phyloP scores from a whole-genome alignment of 495 filamentous ascomycete species.

The Amphirosellinia nigrospora region DNA sequence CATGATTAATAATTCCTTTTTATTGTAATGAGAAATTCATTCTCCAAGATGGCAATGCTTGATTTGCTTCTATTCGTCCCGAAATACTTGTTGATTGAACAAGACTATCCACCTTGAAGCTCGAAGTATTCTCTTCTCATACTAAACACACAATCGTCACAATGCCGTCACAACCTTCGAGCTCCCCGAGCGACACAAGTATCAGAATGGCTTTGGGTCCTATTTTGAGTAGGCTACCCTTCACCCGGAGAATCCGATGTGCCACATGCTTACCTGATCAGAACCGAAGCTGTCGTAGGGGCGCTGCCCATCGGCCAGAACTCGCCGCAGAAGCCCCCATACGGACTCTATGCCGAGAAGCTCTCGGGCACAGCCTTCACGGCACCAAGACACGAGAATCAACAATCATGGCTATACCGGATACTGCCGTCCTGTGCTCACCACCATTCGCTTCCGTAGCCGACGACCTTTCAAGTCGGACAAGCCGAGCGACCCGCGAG shows the following conservation, averaged over 20 bases:
- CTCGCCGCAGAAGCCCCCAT: conserved; percentile 84
- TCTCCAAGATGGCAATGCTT: neutral
- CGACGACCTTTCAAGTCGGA: conserved; percentile 30
- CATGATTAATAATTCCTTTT: neutral
- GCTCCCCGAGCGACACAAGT: conserved; percentile 66
- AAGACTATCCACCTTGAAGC: neutral
- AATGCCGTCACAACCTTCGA: conserved; percentile 65
- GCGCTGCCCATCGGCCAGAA: conserved; percentile 70
- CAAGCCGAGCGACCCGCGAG: conserved; percentile 36
- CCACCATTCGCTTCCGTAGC: conserved; percentile 65
- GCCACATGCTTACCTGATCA: conserved; percentile 24
- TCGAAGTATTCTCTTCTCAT: neutral
- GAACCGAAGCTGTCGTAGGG: conserved; percentile 53
- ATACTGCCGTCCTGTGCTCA: conserved; percentile 86
- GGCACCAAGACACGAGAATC: conserved; percentile 85
- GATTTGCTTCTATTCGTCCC: neutral
- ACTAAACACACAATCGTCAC: conserved; percentile 26
- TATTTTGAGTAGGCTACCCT: conserved; percentile 61
- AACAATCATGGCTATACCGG: conserved; percentile 93
- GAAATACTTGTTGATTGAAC: neutral
- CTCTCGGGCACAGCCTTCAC: conserved; percentile 94
- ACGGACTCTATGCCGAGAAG: conserved; percentile 91
- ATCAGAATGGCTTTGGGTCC: conserved; percentile 70
- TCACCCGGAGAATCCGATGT: neutral
- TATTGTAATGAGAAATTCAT: neutral